Base-by-base conservation (phyloP, 345 rosid genomes). In the Populus euphratica region DNA sequence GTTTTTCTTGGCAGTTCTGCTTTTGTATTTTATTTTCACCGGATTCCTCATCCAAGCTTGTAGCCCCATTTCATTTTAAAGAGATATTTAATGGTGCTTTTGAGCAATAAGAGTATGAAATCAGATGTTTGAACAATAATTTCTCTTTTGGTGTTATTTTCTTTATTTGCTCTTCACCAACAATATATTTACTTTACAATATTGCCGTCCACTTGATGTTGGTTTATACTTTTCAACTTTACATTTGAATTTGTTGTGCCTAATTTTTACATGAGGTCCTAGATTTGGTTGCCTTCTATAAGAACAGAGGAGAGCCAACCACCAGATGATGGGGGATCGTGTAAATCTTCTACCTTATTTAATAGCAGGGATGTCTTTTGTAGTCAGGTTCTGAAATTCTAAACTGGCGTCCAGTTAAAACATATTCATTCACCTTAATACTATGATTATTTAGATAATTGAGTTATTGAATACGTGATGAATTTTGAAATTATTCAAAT, bases 1-100 rank as follows among this genome's bases (percentile, higher is more conserved):
- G 20, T 38, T 75, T 50, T 82, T 52, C 52, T 67, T 56, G 73
- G 62, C 50, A 61, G 59, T 66, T 78, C 35, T 77, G 77, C 71
- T 59, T 66, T 41, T 69, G 61, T 36, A 44, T 44, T 69, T 63
- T 9, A 59, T 23, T 12, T 11, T 25, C 63, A 59, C 63, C 63
- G 27, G 74, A 18, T 36, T 74, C 39, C 29, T 31, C 59, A 6
- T 41, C 61, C 43, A 23, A 29, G 13, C 29, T 74, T 21, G 54
- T 64, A 49, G 56, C 38, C 17, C 38, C 12, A 44, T 1, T 68
- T 54, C n/a, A 12, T n/a, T 44, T 39, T 27, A 0, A 41, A 64
- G 61, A 69, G 33, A 38, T 21, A 67, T 8, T 36, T 29, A 18
- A 36, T 36, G 43, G 70, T 33, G 38, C 21, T 33, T 16, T 3